Percentiles rank a stretch among this genome's conserved stretches.
These are phyloP conservation scores for Penicillium palitans DNA, from an alignment of 2,329 filamentous ascomycete genomes.

Conservation along the genomic window DNA sequence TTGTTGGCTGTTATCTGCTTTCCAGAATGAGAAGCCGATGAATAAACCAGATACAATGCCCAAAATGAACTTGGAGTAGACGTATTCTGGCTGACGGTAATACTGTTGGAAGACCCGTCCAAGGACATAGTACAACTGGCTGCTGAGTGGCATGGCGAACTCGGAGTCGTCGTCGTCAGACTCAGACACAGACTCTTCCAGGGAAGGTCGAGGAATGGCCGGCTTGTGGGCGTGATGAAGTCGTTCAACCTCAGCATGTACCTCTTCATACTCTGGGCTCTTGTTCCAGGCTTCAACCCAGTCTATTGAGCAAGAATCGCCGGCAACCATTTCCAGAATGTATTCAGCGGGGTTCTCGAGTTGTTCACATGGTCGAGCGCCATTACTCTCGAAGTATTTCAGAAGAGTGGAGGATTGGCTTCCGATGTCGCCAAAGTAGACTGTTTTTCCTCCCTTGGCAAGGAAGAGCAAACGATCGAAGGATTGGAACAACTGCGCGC, in stretches of 20 bases:
- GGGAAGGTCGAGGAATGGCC: conserved; percentile 54
- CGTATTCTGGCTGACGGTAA: conserved; percentile 81
- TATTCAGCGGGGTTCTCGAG: conserved; percentile 73
- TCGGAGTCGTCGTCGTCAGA: conserved; percentile 57
- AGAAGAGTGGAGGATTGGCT: conserved; percentile 56
- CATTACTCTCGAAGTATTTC: conserved; percentile 63
- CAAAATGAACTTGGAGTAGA: conserved; percentile 74
- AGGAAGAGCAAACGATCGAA: conserved; percentile 66
- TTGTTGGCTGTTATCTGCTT: conserved; percentile 67
- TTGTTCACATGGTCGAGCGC: conserved; percentile 57
- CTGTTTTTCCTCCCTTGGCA: conserved; percentile 62
- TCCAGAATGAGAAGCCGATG: conserved; percentile 77
- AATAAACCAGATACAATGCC: conserved; percentile 65
- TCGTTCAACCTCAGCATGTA: conserved; percentile 58
- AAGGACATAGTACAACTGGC: conserved; percentile 65
- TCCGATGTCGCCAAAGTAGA: conserved; percentile 67
- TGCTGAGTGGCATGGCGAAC: conserved; percentile 69
- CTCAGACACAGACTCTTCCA: background rate
- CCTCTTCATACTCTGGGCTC: conserved; percentile 54
- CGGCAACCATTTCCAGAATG: conserved; percentile 63
- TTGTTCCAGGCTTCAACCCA: conserved; percentile 64
- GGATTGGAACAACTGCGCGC: conserved; percentile 82
- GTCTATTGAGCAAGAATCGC: conserved; percentile 44
- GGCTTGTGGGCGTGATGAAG: conserved; percentile 44
- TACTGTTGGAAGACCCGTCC: conserved; percentile 79